Conservation (phyloP, 768 basidiomycete species). For the Mycena polygramma region DNA sequence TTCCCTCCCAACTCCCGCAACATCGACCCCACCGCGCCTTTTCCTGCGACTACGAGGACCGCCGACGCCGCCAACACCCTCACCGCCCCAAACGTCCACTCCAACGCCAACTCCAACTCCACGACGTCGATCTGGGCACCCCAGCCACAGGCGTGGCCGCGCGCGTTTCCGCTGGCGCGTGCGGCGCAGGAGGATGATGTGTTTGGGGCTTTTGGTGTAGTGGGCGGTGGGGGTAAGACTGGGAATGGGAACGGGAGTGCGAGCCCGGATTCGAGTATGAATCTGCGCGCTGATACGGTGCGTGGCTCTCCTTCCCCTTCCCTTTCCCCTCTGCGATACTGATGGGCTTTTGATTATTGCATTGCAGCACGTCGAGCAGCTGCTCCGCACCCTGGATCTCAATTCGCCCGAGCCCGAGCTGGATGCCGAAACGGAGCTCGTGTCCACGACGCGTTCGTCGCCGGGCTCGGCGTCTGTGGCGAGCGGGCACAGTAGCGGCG, state of each 20-base stretch:
- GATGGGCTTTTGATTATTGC: constrained; percentile 29
- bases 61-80: neutral
- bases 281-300: constrained; percentile 56
- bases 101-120: neutral
- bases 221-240: constrained; percentile 71
- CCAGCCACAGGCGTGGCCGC: constrained; percentile 83
- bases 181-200: constrained; percentile 61
- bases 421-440: constrained; percentile 43
- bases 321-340: constrained; percentile 38
- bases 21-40: no score
- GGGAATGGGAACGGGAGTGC: constrained; percentile 11
- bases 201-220: constrained; percentile 61
- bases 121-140: constrained; percentile 83
- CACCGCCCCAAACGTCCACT: neutral
- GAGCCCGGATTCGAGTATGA: constrained; percentile 24
- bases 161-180: constrained; percentile 62
- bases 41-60: no score
- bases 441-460: constrained; percentile 49
- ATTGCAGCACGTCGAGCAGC: constrained; percentile 81
- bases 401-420: constrained; percentile 75
- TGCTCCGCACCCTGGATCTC: constrained; percentile 83
- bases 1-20: no score
- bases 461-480: constrained; percentile 58
- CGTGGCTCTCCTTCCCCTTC: constrained; percentile 42
- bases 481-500: constrained; percentile 23